Percentiles rank a stretch among this genome's conserved stretches.
Evolutionary conservation across 495 filamentous ascomycete genomes (phyloP).

Genomic region (Corynascus novoguineensis): DNA sequence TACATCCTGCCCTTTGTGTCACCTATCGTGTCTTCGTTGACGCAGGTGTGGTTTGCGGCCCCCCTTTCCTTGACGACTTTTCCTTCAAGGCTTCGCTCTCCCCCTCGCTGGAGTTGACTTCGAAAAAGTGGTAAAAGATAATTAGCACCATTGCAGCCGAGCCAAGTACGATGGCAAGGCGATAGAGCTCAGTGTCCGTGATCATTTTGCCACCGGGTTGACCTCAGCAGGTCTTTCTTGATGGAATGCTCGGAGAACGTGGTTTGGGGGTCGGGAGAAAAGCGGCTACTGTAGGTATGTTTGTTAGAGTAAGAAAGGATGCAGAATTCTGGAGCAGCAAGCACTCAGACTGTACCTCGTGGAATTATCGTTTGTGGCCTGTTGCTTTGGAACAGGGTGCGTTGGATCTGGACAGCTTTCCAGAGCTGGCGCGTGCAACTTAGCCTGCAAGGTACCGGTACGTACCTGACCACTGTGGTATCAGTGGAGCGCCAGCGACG

Average conservation of each 20-base stretch:
- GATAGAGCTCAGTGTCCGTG: conserved; percentile 76
- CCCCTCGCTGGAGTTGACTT: conserved; percentile 74
- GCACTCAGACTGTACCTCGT: conserved; percentile 1
- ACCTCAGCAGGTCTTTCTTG: not conserved
- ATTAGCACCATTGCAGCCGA: conserved; percentile 89
- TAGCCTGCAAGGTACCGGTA: conserved; percentile 13
- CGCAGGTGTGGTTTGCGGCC: conserved; percentile 46
- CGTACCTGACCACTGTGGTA: not conserved
- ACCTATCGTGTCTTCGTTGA: conserved; percentile 24
- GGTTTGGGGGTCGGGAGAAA: not conserved
- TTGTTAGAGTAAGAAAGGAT: not conserved
- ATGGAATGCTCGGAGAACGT: not conserved
- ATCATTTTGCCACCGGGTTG: conserved; percentile 56
- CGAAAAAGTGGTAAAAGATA: conserved; percentile 93
- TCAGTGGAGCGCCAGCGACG: not conserved
- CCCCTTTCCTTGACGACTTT: conserved; percentile 57
- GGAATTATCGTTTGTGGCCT: not conserved
- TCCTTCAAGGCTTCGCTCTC: conserved; percentile 49
- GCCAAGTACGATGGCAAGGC: conserved; percentile 89
- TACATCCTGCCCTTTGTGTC: conserved; percentile 11
- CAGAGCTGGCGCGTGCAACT: conserved; percentile 5
- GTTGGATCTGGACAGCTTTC: conserved; percentile 31
- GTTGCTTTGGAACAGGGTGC: not conserved
- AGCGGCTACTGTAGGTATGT: not conserved
- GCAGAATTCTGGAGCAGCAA: not conserved